phyloP scores from a whole-genome alignment of 306 rosid species.

The Oxytropis ochrocephala region DNA sequence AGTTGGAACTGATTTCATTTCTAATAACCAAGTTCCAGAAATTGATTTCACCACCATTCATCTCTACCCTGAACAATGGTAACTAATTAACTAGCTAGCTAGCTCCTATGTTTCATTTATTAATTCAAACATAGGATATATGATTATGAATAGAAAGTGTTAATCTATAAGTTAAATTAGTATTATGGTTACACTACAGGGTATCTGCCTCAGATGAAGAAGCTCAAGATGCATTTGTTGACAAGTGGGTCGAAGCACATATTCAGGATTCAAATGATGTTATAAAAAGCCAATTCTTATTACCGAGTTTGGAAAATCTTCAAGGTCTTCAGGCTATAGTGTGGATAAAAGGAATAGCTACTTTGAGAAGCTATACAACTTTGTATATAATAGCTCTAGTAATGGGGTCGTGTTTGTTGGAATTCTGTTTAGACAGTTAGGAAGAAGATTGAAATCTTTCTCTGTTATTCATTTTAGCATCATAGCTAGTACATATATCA shows the following conservation, averaged over 20 bases:
- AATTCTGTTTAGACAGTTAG: too few relatives aligned
- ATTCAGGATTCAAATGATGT: slow-evolving; percentile 10
- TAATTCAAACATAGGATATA: too few relatives aligned
- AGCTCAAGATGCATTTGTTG: slow-evolving; percentile 23
- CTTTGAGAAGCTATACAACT: slow-evolving; percentile 11
- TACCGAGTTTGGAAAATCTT: slow-evolving; percentile 35
- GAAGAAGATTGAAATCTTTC: too few relatives aligned
- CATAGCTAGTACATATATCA: too few relatives aligned
- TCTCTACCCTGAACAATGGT: slow-evolving; percentile 40
- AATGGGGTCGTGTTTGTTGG: slow-evolving; percentile 20
- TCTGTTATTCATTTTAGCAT: too few relatives aligned
- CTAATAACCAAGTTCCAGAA: slow-evolving; percentile 34
- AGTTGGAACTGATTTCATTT: slow-evolving; percentile 44
- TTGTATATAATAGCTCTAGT: not conserved
- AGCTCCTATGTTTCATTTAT: too few relatives aligned
- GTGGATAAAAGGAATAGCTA: slow-evolving; percentile 21
- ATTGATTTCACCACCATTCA: slow-evolving; percentile 38
- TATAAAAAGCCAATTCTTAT: slow-evolving; percentile 22
- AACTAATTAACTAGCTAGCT: not conserved
- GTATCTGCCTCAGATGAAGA: not conserved
- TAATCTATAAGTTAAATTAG: not conserved
- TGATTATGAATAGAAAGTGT: not conserved
- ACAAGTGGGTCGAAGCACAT: slow-evolving; percentile 25
- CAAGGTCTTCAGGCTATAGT: slow-evolving; percentile 4
- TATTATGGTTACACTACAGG: not conserved